These are phyloP conservation scores for Aegilops bicornis DNA, from an alignment of 176 grass and related monocot species.

Conservation along the genomic window DNA sequence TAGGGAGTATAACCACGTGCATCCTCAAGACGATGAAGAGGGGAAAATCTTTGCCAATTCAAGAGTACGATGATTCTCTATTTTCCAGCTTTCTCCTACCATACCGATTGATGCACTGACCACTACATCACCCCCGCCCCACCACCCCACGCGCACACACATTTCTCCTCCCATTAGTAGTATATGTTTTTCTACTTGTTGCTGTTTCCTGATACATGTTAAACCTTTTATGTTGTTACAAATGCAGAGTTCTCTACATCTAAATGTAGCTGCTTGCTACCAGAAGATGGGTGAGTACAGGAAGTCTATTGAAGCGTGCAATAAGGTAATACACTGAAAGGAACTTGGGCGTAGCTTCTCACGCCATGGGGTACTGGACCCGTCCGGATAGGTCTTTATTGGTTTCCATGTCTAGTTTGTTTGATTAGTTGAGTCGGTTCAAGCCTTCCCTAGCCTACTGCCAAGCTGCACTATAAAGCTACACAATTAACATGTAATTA, in stretches of 20 bases:
- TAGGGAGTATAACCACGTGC: constrained; percentile 96
- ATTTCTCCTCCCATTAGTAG: background rate
- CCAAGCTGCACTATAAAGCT: background rate
- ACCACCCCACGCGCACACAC: background rate
- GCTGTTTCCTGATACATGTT: constrained; percentile 9
- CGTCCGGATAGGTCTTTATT: background rate
- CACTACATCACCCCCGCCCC: background rate
- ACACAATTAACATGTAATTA: background rate
- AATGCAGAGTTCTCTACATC: constrained; percentile 74
- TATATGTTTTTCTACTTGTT: background rate
- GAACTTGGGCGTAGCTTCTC: background rate
- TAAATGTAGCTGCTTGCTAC: constrained; percentile 95
- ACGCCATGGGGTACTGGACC: background rate
- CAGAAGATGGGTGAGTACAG: constrained; percentile 83
- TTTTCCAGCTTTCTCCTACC: constrained; percentile 5
- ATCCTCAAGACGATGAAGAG: constrained; percentile 92
- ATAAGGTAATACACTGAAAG: constrained; percentile 58
- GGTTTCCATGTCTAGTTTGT: background rate
- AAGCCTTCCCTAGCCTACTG: background rate
- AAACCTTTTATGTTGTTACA: constrained; percentile 32
- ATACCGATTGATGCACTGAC: background rate
- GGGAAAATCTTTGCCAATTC: constrained; percentile 97
- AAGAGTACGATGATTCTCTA: constrained; percentile 57
- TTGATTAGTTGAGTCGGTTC: background rate
- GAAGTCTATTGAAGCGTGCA: constrained; percentile 90